Base-by-base conservation (phyloP, 768 basidiomycete genomes). In the Crassisporium funariophilum region DNA sequence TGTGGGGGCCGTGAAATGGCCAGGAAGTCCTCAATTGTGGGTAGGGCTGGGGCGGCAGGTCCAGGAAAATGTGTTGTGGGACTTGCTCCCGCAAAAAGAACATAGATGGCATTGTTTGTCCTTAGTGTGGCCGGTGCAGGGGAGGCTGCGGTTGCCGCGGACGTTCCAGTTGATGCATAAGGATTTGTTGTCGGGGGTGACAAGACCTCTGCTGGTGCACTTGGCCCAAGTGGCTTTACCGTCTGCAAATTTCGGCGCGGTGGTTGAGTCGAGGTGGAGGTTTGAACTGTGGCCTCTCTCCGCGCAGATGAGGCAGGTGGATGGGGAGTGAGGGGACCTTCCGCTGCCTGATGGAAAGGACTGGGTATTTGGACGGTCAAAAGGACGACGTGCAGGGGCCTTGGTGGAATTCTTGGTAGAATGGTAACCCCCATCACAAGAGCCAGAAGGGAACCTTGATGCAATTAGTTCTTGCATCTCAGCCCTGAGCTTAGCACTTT, bases 281-380 rank as follows among this genome's bases (percentile, higher is more conserved):
- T 12, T 9, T 1, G 34, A 25, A 5, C 7, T 8, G 31, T 53
- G 47, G 2, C 47, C 47, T 16, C n/a, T 25, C 29, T 46, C 47
- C 8, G 36, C 35, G 17, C 47, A 49, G 24, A 49, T 15, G 25
- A 49, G n/a, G 47, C 47, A 53, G 43, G 35, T 33, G 22, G 52
- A 19, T 10, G 47, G 15, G 4, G 22, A 29, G 27, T 7, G 19
- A 16, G 50, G 16, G 11, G n/a, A 4, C 23, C 31, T 41, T n/a
- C 34, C 38, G 39, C 45, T 51, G 42, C 51, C 38, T 31, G 45
- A 38, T n/a, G 11, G 49, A 53, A 49, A 49, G 46, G 47, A 31
- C 22, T 35, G 22, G 19, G 5, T 20, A 37, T 17, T 16, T 7
- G 27, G 13, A 13, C 27, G 27, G 27, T 29, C 27, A 29, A 13